Evolutionary conservation across 1,284 basidiomycete genomes (phyloP).

Genomic region (Malassezia brasiliensis): DNA sequence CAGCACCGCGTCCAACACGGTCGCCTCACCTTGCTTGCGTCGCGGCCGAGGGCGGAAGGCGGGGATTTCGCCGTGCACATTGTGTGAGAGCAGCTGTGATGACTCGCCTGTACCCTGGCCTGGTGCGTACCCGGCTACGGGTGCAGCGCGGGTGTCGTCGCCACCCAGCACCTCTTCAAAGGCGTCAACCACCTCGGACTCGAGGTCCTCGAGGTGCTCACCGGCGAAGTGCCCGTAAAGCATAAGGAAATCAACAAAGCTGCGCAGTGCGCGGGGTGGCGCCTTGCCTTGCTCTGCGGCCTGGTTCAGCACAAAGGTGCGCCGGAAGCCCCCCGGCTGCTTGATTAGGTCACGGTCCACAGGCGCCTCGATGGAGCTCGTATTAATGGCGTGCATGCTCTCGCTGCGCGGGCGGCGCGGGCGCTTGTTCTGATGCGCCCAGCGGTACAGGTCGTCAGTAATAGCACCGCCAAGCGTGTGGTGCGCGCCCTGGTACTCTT

Average conservation of each 20-base stretch:
- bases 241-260: conserved; percentile 46
- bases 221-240: conserved; percentile 46
- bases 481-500: conserved; percentile 40
- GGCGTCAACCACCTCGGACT: conserved; percentile 32
- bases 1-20: conserved; percentile 43
- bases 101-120: conserved; percentile 29
- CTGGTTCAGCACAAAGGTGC: conserved; percentile 37
- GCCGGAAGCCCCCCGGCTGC: conserved; percentile 44
- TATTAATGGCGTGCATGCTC: conserved; percentile 40
- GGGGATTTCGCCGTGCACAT: conserved; percentile 14
- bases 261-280: conserved; percentile 37
- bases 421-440: conserved; percentile 43
- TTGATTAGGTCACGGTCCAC: conserved; percentile 35
- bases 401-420: conserved; percentile 30
- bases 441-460: conserved; percentile 44
- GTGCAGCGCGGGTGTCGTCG: conserved; percentile 13
- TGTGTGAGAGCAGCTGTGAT: conserved; percentile 24
- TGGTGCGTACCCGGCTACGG: conserved; percentile 8
- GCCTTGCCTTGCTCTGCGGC: conserved; percentile 38
- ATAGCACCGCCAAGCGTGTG: conserved; percentile 44
- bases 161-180: conserved; percentile 27
- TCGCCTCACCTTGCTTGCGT: conserved; percentile 27
- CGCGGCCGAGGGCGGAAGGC: neutral
- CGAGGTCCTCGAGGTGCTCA: conserved; percentile 38
- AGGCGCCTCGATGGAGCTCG: conserved; percentile 34